These are phyloP conservation scores for Ramaria sp. DNA, from an alignment of 768 basidiomycete species.

Conservation along the genomic window DNA sequence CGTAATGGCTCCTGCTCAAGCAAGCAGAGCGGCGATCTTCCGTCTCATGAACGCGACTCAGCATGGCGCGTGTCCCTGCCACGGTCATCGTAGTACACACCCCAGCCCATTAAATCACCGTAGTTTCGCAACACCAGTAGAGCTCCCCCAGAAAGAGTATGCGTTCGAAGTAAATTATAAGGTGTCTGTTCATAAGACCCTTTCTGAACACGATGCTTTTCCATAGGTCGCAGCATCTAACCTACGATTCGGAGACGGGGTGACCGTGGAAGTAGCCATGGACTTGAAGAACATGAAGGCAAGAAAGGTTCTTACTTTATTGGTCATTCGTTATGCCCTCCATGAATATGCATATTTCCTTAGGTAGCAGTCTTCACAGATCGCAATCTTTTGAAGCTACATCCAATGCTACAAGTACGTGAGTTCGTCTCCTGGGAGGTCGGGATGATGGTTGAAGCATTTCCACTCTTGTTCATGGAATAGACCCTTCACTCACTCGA, in stretches of 20 bases:
- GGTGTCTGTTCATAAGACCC: neutral
- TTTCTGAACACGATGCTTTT: neutral
- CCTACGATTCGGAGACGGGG: slow-evolving; percentile 82
- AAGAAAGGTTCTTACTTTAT: slow-evolving; percentile 43
- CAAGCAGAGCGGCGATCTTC: slow-evolving; percentile 51
- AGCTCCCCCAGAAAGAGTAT: slow-evolving; percentile 70
- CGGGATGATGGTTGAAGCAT: neutral
- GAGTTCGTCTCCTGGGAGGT: neutral
- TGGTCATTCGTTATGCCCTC: too few relatives aligned
- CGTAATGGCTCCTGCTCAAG: slow-evolving; percentile 27
- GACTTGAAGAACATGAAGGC: slow-evolving; percentile 92
- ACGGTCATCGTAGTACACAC: slow-evolving; percentile 45
- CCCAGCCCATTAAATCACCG: slow-evolving; percentile 47
- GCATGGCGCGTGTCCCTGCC: slow-evolving; percentile 63
- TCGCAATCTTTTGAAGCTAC: slow-evolving; percentile 67
- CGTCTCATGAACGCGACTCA: slow-evolving; percentile 71
- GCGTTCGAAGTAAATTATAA: slow-evolving; percentile 53
- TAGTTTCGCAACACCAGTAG: slow-evolving; percentile 68
- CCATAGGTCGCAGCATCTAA: slow-evolving; percentile 75
- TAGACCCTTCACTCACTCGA: slow-evolving; percentile 76
- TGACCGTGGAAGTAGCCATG: slow-evolving; percentile 85
- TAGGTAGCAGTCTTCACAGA: slow-evolving; percentile 97
- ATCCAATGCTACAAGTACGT: slow-evolving; percentile 71
- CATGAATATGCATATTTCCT: too few relatives aligned
- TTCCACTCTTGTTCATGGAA: neutral